phyloP scores from a whole-genome alignment of 495 filamentous ascomycete genomes.

The Hyaloscypha hepaticicola region DNA sequence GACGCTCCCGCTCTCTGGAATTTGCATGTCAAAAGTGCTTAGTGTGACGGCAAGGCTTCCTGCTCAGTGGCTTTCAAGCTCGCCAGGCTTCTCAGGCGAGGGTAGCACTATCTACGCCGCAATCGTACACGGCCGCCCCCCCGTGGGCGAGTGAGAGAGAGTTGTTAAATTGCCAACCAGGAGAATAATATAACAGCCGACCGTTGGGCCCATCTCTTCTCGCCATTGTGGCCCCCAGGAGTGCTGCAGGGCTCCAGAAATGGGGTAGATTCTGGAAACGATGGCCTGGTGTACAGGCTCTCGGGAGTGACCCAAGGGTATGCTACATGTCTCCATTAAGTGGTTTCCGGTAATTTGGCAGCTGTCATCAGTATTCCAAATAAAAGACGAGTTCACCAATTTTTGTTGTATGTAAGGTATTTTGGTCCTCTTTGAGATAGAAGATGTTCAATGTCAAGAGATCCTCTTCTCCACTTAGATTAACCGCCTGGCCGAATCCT shows the following conservation, averaged over 20 bases:
- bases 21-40: constrained; percentile 8
- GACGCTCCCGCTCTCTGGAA: constrained; percentile 17
- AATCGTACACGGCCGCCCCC: not conserved
- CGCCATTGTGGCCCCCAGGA: no score
- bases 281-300: not conserved
- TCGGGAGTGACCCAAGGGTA: not conserved
- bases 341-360: not conserved
- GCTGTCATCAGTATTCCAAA: not conserved
- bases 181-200: not conserved
- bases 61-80: not conserved
- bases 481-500: not conserved
- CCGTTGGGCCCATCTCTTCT: no score
- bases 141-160: not conserved
- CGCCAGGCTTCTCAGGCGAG: not conserved
- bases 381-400: not conserved
- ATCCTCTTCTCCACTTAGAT: not conserved
- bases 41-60: constrained; percentile 17
- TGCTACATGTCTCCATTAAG: not conserved
- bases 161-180: not conserved
- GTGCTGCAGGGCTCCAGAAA: not conserved
- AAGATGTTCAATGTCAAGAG: not conserved
- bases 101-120: not conserved
- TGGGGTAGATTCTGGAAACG: not conserved
- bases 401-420: not conserved
- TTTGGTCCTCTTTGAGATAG: not conserved